Base-by-base conservation (phyloP, 139 green algal genomes). In the Chlamydomonas sp. region DNA sequence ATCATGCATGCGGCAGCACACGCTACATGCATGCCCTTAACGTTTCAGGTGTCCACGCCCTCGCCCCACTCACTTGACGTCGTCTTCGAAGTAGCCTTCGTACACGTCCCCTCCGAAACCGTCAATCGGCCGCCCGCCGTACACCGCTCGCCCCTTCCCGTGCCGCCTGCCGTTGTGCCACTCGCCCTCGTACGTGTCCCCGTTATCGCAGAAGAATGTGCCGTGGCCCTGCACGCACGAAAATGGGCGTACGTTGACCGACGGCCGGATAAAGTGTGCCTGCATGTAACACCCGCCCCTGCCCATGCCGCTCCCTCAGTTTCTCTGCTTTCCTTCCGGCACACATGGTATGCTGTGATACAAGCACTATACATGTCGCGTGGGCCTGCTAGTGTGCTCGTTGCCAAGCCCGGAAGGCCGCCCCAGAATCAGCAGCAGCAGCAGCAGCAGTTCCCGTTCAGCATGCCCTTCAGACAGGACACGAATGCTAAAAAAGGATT, bases 101-200 rank as follows among this genome's bases (percentile, higher is more conserved):
- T 96, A 97, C 69, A 97, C 93, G 68, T 96, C 92, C 0, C 88
- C 94, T 12, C 92, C 92, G 78, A 95, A 94, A 5, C 93, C 93
- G 69, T 96, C 95, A 49, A 91, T 80, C 9, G 92, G 81, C 49
- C 93, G 79, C 3, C 95, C 94, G 49, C 94, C 94, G 78, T 94
- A 94, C 59, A 93, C 92, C 63, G 95, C 92, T n/a, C 91, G 78
- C 9, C 92, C 88, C 66, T 89, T 89, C 5, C 94, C 94, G 78
- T 95, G 91, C 63, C 89, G 72, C 77, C 87, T 83, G 5, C 94
- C 94, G 61, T 89, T 67, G n/a, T 83, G 62, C 89, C 91, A 97
- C 18, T 95, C 90, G 10, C 95, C 95, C 74, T 97, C 93, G 89
- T 97, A 97, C 7, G 86, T 92, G 74, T 96, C 93, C 6, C 94